phyloP scores from a whole-genome alignment of 1,284 basidiomycete species.

The Melampsora larici-populina region DNA sequence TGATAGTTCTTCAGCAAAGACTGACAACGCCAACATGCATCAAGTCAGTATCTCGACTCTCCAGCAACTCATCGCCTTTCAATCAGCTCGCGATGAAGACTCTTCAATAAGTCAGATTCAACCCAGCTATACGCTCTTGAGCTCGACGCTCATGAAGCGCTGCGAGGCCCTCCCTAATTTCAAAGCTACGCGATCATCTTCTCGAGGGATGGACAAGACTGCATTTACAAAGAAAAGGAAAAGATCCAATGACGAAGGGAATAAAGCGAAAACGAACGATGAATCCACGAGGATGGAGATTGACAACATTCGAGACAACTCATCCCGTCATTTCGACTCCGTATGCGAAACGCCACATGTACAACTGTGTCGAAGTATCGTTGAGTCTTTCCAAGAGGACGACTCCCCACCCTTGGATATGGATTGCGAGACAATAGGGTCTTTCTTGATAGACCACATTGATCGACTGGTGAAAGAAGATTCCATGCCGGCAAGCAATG shows the following conservation, averaged over 20 bases:
- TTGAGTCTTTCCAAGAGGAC: background rate
- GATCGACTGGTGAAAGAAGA: background rate
- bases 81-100: background rate
- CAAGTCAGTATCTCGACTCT: background rate
- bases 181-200: background rate
- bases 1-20: background rate
- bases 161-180: constrained; percentile 27
- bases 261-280: background rate
- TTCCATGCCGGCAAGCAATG: background rate
- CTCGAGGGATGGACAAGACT: background rate
- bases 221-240: background rate
- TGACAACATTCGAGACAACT: background rate
- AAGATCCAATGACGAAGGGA: background rate
- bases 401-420: background rate
- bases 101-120: background rate
- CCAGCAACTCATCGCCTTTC: background rate
- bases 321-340: too few relatives aligned
- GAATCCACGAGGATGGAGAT: background rate
- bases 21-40: background rate
- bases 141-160: constrained; percentile 5
- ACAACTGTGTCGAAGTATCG: background rate
- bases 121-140: constrained; percentile 31
- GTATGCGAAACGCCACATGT: background rate
- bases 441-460: background rate
- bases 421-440: background rate